phyloP scores from a whole-genome alignment of 148 eudicot genomes.

The Fagopyrum homotropicum region DNA sequence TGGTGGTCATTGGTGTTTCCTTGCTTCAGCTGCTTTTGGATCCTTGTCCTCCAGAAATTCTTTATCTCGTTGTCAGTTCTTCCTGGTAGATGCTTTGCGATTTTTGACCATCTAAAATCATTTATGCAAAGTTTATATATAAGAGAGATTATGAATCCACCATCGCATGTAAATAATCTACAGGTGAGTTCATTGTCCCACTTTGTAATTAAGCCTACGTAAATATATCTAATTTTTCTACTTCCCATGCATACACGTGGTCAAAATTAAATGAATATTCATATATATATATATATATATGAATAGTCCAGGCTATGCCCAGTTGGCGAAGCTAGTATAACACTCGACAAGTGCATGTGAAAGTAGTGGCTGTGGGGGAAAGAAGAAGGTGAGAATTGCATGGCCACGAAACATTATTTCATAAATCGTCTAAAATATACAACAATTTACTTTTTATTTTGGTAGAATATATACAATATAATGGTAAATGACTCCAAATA shows the following conservation, averaged over 20 bases:
- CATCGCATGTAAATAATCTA: no score
- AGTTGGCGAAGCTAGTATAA: background rate
- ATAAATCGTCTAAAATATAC: background rate
- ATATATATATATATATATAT: no score
- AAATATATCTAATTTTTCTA: background rate
- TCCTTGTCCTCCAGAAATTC: conserved; percentile 79
- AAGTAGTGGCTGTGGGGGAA: conserved; percentile 6
- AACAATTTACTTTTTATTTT: background rate
- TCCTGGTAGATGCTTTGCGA: conserved; percentile 73
- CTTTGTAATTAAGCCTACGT: background rate
- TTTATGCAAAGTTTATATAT: background rate
- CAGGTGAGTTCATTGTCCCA: background rate
- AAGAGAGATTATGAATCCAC: no score
- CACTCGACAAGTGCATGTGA: conserved; percentile 8
- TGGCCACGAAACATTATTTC: background rate
- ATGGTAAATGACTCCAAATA: background rate
- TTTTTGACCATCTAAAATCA: conserved; percentile 65
- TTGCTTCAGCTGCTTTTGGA: conserved; percentile 76
- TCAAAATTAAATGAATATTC: no score
- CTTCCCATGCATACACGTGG: background rate
- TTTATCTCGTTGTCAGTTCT: conserved; percentile 88
- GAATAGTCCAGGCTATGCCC: background rate
- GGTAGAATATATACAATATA: background rate
- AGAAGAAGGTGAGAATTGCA: conserved; percentile 7
- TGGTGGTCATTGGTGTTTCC: conserved; percentile 15